Evolutionary conservation across 352 stramenopile genomes (phyloP), one percentile per base, ranked within the genome.

Genomic region (Saprolegnia diclina): DNA sequence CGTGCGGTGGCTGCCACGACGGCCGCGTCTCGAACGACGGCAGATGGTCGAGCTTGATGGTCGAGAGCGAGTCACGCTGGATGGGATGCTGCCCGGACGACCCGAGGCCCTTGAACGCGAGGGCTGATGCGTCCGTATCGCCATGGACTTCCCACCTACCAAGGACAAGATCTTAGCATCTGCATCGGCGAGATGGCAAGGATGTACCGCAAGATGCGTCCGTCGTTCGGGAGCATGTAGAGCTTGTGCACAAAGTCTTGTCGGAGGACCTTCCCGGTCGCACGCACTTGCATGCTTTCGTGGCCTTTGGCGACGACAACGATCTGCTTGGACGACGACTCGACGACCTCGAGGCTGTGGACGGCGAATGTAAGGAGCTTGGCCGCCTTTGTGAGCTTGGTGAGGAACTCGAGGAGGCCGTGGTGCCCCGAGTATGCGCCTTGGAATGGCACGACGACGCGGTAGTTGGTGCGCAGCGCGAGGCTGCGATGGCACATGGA

Each of bases 101-200:
- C 55, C 16, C 62, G 55, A 35, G 55, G 45, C 54, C 71, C 73
- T 92, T 88, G 68, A 94, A 94, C 44, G 91, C 86, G 19, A 92
- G 83, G 65, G 83, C 88, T 29, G 86, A 92, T 32, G 86, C 86
- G 40, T 91, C 83, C 11, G 88, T 80, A 46, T 94, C 86, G 9
- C 86, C 84, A 52, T 90, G 91, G 72, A 94, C 87, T 70, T 94
- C 86, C 86, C 86, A 94, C 18, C 86, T 85, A 70, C 77, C 83
- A 35, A 81, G 74, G 63, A 78, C 72, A 0, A 72, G 73, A 19
- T 72, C 5, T 76, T 37, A 56, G 50, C 9, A 19, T 67, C 18
- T 7, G 46, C 11, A n/a, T 55, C 46, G 24, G 2, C 24, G n/a
- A 5, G 2, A 54, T 54, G 24, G 46, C 45, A 16, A 7, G 9